Evolutionary conservation across 2,329 filamentous ascomycete genomes (phyloP).

Genomic region (Fusarium nematophilum): DNA sequence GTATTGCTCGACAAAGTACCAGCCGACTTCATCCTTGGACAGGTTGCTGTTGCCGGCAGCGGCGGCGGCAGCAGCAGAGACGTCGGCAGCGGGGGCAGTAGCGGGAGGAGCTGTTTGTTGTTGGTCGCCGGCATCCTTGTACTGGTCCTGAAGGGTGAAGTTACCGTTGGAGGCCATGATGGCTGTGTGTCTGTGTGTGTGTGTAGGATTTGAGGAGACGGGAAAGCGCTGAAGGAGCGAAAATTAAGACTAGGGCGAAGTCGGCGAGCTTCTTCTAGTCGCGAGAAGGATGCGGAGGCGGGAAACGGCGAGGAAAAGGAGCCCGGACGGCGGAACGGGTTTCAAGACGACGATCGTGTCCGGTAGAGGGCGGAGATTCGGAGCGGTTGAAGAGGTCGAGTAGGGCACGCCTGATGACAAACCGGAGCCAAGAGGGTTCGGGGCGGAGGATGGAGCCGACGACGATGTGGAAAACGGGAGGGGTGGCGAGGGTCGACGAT

Average conservation of each 20-base stretch:
- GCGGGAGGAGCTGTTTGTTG: constrained; percentile 50
- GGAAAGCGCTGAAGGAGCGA: constrained; percentile 21
- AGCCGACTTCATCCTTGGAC: constrained; percentile 94
- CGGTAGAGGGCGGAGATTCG: constrained; percentile 22
- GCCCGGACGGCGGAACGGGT: constrained; percentile 3
- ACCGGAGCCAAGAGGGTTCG: constrained; percentile 35
- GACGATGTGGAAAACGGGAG: constrained; percentile 38
- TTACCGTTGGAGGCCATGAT: constrained; percentile 70
- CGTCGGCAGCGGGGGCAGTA: constrained; percentile 45
- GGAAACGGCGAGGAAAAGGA: constrained; percentile 21
- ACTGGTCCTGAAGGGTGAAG: constrained; percentile 58
- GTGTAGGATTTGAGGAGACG: constrained; percentile 25
- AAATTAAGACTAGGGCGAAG: constrained; percentile 37
- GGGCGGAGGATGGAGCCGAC: constrained; percentile 31
- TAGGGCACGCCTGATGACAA: constrained; percentile 40
- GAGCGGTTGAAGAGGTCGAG: constrained; percentile 19
- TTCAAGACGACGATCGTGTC: constrained; percentile 30
- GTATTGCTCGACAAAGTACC: constrained; percentile 99
- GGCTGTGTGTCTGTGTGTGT: constrained; percentile 41
- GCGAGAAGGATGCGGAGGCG: constrained; percentile 22
- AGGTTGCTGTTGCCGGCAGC: constrained; percentile 59
- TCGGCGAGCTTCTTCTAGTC: constrained; percentile 33
- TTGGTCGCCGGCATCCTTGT: constrained; percentile 53
- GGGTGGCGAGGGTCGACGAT: constrained; percentile 37
- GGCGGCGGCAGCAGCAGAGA: constrained; percentile 46